These are phyloP conservation scores for Fusarium kyushuense DNA, from an alignment of 2,329 filamentous ascomycete genomes.

Conservation along the genomic window DNA sequence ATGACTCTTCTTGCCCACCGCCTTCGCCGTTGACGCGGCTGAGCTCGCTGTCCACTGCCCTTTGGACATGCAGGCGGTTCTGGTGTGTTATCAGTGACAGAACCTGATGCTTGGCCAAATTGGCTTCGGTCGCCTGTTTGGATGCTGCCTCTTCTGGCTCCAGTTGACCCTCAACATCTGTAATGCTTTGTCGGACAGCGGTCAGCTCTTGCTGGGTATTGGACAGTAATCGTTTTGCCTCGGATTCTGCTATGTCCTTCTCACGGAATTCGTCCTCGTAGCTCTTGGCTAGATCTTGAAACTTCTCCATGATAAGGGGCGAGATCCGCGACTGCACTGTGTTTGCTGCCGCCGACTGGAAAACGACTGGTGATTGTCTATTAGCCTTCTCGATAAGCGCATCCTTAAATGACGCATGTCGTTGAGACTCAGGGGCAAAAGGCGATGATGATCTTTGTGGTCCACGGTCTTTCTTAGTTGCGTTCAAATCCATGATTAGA, in stretches of 20 bases:
- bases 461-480: constrained; percentile 72
- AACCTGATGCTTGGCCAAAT: constrained; percentile 61
- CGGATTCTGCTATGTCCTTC: constrained; percentile 76
- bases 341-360: constrained; percentile 74
- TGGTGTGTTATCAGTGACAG: constrained; percentile 64
- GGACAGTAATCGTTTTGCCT: constrained; percentile 73
- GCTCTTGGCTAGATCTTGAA: constrained; percentile 74
- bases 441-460: constrained; percentile 82
- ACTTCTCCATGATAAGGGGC: constrained; percentile 76
- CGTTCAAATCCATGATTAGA: constrained; percentile 81
- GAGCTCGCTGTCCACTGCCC: constrained; percentile 65
- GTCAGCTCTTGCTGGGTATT: constrained; percentile 77
- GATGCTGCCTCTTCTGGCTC: constrained; percentile 67
- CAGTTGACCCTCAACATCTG: constrained; percentile 66
- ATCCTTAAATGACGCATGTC: constrained; percentile 65
- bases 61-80: constrained; percentile 65
- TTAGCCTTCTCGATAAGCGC: constrained; percentile 58
- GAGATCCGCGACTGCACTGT: constrained; percentile 77
- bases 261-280: constrained; percentile 83
- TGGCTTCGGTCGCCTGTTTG: constrained; percentile 65
- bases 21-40: constrained; percentile 63
- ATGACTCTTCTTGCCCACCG: constrained; percentile 57
- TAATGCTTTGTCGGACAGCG: constrained; percentile 68
- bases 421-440: constrained; percentile 72
- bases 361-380: constrained; percentile 57